phyloP scores from a whole-genome alignment of 148 eudicot genomes.

The Arctostaphylos glauca region DNA sequence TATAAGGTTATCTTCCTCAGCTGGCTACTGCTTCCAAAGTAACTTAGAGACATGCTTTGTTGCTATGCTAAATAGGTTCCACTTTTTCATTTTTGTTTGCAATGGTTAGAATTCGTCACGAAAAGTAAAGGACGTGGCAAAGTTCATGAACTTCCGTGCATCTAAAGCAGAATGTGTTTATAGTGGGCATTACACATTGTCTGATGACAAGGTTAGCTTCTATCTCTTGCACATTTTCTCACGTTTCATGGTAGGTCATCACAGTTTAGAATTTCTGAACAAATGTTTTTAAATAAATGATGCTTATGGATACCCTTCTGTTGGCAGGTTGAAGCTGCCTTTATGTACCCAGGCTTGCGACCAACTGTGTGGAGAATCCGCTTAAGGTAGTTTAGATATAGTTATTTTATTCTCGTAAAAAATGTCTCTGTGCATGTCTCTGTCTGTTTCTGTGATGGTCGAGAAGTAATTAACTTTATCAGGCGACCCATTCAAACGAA shows the following conservation, averaged over 20 bases:
- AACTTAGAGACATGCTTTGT: not conserved
- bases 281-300: not conserved
- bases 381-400: constrained; percentile 49
- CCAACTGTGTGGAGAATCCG: constrained; percentile 89
- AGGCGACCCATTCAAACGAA: not conserved
- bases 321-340: constrained; percentile 90
- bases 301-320: constrained; percentile 4
- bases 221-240: not conserved
- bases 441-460: not conserved
- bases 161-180: constrained; percentile 56
- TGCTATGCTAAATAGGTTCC: constrained; percentile 12
- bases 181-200: constrained; percentile 79
- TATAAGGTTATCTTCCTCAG: constrained; percentile 58
- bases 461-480: not conserved
- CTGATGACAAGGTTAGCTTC: constrained; percentile 72
- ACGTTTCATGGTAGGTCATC: not conserved
- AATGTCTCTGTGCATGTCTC: not conserved
- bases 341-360: constrained; percentile 83
- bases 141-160: constrained; percentile 66
- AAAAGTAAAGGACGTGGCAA: constrained; percentile 79
- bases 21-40: not conserved
- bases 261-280: not conserved
- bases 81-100: constrained; percentile 11
- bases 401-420: not conserved
- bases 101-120: constrained; percentile 78